Conservation (phyloP, 768 basidiomycete species). For the Dendrothele bispora region DNA sequence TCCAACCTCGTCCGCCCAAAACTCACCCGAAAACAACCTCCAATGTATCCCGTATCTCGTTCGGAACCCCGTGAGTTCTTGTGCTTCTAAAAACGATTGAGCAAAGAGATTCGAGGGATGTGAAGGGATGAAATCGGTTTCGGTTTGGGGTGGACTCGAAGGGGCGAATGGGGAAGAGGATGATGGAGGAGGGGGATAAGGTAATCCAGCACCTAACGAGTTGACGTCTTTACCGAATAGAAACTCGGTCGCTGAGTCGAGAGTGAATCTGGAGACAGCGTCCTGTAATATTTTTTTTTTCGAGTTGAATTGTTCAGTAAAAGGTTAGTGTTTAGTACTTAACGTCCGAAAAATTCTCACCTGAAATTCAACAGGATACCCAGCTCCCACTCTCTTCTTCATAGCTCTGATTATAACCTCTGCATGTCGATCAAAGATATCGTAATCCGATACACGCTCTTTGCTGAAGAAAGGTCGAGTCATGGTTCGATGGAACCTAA, state of each 20-base stretch:
- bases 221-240: slow-evolving; percentile 55
- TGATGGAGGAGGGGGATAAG: slow-evolving; percentile 39
- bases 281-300: slow-evolving; percentile 29
- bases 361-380: slow-evolving; percentile 61
- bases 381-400: slow-evolving; percentile 41
- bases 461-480: slow-evolving; percentile 70
- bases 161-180: slow-evolving; percentile 22
- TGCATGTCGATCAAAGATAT: slow-evolving; percentile 58
- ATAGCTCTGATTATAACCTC: slow-evolving; percentile 45
- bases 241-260: slow-evolving; percentile 65
- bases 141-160: slow-evolving; percentile 24
- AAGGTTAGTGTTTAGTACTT: not conserved
- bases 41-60: slow-evolving; percentile 38
- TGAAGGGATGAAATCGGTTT: slow-evolving; percentile 14
- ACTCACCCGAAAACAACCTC: slow-evolving; percentile 54
- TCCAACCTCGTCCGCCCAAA: slow-evolving; percentile 46
- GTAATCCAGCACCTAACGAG: slow-evolving; percentile 48
- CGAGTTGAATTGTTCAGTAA: slow-evolving; percentile 11
- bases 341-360: slow-evolving; percentile 23
- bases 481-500: slow-evolving; percentile 63
- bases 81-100: slow-evolving; percentile 47
- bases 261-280: slow-evolving; percentile 49
- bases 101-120: slow-evolving; percentile 46
- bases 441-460: slow-evolving; percentile 62
- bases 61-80: slow-evolving; percentile 36